These are phyloP conservation scores for Chalciporus pseudorubinellus DNA, from an alignment of 768 basidiomycete genomes.

Conservation along the genomic window DNA sequence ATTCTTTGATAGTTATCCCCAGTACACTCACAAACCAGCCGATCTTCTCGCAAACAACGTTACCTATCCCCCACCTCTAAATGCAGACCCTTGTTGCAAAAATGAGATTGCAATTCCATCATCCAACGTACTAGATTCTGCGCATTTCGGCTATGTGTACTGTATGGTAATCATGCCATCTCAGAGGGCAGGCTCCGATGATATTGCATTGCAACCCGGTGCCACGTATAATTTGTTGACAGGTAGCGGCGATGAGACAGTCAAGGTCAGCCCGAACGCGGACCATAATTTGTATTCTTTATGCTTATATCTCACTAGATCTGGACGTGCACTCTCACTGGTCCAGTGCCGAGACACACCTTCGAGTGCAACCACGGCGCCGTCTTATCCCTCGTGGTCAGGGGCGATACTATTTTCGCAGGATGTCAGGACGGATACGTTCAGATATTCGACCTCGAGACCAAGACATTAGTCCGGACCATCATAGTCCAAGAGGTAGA, in stretches of 20 bases:
- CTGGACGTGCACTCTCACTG: conserved; percentile 55
- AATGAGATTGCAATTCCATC: conserved; percentile 53
- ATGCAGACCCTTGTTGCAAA: conserved; percentile 23
- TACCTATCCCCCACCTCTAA: conserved; percentile 31
- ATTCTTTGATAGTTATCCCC: conserved; percentile 90
- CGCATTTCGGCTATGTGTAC: conserved; percentile 94
- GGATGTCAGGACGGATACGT: conserved; percentile 95
- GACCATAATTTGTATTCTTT: not conserved
- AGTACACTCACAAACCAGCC: conserved; percentile 62
- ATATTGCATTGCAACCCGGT: conserved; percentile 21
- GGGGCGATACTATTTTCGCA: conserved; percentile 82
- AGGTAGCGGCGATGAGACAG: conserved; percentile 87
- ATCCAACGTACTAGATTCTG: conserved; percentile 77
- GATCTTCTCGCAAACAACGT: conserved; percentile 66
- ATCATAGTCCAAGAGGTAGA: conserved; percentile 82
- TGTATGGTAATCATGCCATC: conserved; percentile 60
- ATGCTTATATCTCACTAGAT: conserved; percentile 40
- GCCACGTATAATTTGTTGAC: conserved; percentile 59
- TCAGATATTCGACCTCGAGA: conserved; percentile 88
- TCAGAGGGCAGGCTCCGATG: conserved; percentile 37
- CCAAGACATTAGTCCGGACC: conserved; percentile 79
- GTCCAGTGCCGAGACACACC: conserved; percentile 55
- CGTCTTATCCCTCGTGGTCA: conserved; percentile 72
- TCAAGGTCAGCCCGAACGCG: conserved; percentile 58
- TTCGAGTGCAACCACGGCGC: conserved; percentile 77